Evolutionary conservation across 768 basidiomycete genomes (phyloP).

Genomic region (Amanita pseudoporphyria): DNA sequence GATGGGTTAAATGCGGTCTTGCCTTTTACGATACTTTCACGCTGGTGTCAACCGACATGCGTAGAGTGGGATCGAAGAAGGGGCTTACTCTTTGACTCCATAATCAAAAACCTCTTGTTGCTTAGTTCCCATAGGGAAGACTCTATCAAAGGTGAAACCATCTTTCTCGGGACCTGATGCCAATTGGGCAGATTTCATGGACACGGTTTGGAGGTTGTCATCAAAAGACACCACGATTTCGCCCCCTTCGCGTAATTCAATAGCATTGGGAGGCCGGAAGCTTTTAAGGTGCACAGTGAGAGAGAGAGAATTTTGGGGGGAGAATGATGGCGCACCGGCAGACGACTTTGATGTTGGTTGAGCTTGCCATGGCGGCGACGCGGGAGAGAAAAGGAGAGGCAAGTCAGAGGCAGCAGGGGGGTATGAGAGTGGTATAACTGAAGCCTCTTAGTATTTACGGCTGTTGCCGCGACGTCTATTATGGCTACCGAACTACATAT

Average conservation of each 20-base stretch:
- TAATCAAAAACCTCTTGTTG: constrained; percentile 97
- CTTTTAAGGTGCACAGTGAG: constrained; percentile 29
- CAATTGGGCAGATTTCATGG: constrained; percentile 60
- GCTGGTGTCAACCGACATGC: constrained; percentile 13
- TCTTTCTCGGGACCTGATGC: constrained; percentile 87
- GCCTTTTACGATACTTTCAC: constrained; percentile 82
- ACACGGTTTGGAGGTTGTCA: constrained; percentile 77
- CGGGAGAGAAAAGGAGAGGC: not conserved
- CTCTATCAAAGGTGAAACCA: constrained; percentile 96
- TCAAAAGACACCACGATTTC: constrained; percentile 86
- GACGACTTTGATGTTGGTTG: constrained; percentile 96
- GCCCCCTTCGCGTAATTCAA: constrained; percentile 81
- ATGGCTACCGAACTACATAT: constrained; percentile 6
- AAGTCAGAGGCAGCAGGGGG: constrained; percentile 8
- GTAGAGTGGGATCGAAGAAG: not conserved
- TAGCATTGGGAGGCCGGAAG: constrained; percentile 91
- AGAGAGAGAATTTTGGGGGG: constrained; percentile 1
- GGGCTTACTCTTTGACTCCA: constrained; percentile 88
- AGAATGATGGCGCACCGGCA: constrained; percentile 66
- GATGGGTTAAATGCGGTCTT: not conserved
- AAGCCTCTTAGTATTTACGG: constrained; percentile 14
- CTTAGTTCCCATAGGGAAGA: constrained; percentile 86
- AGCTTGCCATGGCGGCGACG: constrained; percentile 46
- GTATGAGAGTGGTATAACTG: constrained; percentile 8
- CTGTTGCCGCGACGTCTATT: constrained; percentile 16